Evolutionary conservation across 192 early-diverging fungal genomes (phyloP).

Genomic region (Mortierella alpina): DNA sequence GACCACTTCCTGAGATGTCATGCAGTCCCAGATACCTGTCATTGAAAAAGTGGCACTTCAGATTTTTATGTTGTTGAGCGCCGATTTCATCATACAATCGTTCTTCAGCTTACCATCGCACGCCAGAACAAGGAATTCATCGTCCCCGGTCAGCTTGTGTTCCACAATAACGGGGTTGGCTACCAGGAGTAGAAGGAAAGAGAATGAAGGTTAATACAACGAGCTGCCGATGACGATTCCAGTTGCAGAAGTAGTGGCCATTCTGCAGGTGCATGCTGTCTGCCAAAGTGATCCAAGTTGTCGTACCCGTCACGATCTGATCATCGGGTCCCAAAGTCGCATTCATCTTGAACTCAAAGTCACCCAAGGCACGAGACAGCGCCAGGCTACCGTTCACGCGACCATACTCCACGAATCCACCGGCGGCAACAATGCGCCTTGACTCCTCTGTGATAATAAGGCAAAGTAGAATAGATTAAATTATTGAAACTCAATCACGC

Average conservation of each 20-base stretch:
- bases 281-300: not conserved
- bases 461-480: not conserved
- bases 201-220: not conserved
- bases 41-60: not conserved
- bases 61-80: too few species aligned
- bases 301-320: conserved; percentile 90
- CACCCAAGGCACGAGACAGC: conserved; percentile 95
- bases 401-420: conserved; percentile 98
- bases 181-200: not conserved
- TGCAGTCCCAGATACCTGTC: conserved; percentile 97
- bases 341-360: conserved; percentile 98
- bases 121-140: conserved; percentile 95
- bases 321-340: conserved; percentile 77
- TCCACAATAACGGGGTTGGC: conserved; percentile 88
- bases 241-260: not conserved
- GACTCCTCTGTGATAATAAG: conserved; percentile 67
- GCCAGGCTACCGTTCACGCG: conserved; percentile 98
- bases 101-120: conserved; percentile 82
- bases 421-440: conserved; percentile 86
- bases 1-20: conserved; percentile 89
- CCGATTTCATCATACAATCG: too few species aligned
- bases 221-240: not conserved
- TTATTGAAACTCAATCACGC: not conserved
- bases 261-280: not conserved
- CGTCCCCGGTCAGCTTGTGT: conserved; percentile 67